Evolutionary conservation across 2,329 filamentous ascomycete species (phyloP), one percentile per base, ranked within the genome.

Genomic region (Clathrospora elynae): DNA sequence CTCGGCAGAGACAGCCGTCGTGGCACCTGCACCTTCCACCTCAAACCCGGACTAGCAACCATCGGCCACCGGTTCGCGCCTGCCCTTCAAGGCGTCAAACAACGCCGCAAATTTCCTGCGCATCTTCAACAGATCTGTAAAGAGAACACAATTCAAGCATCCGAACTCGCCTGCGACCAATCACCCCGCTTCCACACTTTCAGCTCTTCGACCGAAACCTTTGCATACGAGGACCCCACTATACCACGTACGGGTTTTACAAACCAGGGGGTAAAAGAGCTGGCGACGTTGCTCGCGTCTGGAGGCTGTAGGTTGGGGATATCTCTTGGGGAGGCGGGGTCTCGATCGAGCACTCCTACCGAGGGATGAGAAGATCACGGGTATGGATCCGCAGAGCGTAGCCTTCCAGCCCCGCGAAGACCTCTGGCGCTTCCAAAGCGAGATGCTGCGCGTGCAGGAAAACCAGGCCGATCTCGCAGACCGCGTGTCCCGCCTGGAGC

Each of bases 321-420:
- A 22, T 24, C 38, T 24, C 36, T 35, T 41, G 50, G 30, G 23
- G 51, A 43, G 42, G 54, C 47, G 41, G 48, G 49, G 55, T 61
- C 55, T 55, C 47, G 36, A 44, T 45, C 51, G 52, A 52, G 51
- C 38, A 51, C 51, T 35, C 42, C 40, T 41, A 46, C 19, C 53
- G 53, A 62, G 65, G 66, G 51, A 68, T 70, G 66, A 57, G 46
- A 59, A 45, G 26, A 31, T 53, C 39, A 55, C 44, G 49, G 67
- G 56, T 52, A 85, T 85, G 82, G 82, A 85, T 76, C 78, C 81
- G 55, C 80, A 84, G 72, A 83, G 71, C 58, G 69, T 77, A 67
- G 75, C 78, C 47, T 83, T 84, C 70, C 81, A 80, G 54, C 83
- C 82, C 54, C 79, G 77, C 67, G 80, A 82, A 73, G 82, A 85